phyloP scores from a whole-genome alignment of 108 stramenopile species.

The Nitzschia sp. region DNA sequence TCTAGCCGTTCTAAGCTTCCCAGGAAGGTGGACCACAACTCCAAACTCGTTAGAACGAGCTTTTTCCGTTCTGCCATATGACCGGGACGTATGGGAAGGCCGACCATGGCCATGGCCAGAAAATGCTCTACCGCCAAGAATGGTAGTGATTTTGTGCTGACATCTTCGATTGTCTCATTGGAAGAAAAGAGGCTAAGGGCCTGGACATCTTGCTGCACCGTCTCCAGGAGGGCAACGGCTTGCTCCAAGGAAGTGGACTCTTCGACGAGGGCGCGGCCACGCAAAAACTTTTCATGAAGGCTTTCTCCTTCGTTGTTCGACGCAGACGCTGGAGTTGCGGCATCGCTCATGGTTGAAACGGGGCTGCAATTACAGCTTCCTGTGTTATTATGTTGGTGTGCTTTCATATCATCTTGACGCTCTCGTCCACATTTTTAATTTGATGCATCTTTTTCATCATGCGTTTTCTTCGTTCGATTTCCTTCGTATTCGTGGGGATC shows the following conservation, averaged over 20 bases:
- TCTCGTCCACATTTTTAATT: no score
- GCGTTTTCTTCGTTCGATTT: no score
- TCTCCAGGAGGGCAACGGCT: slow-evolving; percentile 33
- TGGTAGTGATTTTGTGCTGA: slow-evolving; percentile 61
- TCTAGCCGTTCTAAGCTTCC: slow-evolving; percentile 54
- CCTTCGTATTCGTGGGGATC: no score
- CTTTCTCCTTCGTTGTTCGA: background rate
- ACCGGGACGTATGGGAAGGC: slow-evolving; percentile 43
- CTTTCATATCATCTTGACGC: background rate
- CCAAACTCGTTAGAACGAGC: slow-evolving; percentile 45
- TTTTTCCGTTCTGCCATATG: slow-evolving; percentile 40
- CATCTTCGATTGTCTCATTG: slow-evolving; percentile 72
- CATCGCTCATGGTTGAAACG: background rate
- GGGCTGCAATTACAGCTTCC: no score
- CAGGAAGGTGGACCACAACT: slow-evolving; percentile 56
- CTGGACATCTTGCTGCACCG: slow-evolving; percentile 39
- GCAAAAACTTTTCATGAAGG: slow-evolving; percentile 14
- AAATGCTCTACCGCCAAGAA: slow-evolving; percentile 66
- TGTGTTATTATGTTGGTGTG: no score
- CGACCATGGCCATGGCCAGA: slow-evolving; percentile 54
- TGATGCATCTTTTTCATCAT: no score
- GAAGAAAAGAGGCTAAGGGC: slow-evolving; percentile 53
- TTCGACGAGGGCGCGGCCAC: slow-evolving; percentile 14
- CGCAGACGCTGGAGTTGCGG: background rate
- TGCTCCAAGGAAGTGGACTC: slow-evolving; percentile 6